Evolutionary conservation across 140 eudicot genomes (phyloP).

Genomic region (Stevia rebaudiana): DNA sequence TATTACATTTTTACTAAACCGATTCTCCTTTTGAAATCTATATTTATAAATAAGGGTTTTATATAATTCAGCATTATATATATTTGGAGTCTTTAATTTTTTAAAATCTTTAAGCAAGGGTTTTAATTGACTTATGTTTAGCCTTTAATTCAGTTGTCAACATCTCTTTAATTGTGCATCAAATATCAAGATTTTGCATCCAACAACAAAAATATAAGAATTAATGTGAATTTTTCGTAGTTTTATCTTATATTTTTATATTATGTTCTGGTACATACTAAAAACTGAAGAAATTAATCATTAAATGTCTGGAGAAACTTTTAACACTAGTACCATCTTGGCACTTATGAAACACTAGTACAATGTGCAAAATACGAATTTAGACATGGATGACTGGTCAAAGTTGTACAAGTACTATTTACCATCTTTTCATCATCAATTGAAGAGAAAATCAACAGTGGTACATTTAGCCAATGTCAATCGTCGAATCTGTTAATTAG

Average conservation of each 20-base stretch:
- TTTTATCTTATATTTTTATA: not conserved
- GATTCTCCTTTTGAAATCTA: not conserved
- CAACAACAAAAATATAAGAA: not conserved
- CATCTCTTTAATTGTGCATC: not conserved
- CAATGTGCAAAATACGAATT: not conserved
- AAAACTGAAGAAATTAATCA: not conserved
- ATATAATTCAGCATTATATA: not conserved
- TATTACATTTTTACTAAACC: not conserved
- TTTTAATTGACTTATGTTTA: not conserved
- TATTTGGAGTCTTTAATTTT: not conserved
- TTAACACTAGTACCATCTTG: not conserved
- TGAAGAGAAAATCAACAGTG: not conserved
- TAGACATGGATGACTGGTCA: conserved; percentile 2
- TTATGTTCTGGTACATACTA: not conserved
- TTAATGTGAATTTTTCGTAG: not conserved
- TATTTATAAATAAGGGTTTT: not conserved
- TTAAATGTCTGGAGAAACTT: not conserved
- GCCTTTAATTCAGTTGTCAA: not conserved
- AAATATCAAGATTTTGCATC: not conserved
- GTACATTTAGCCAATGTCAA: too few species aligned
- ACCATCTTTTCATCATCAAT: not conserved
- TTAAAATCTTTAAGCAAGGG: not conserved
- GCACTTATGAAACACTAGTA: conserved; percentile 1
- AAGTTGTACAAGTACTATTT: conserved; percentile 7
- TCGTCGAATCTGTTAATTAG: not conserved